Evolutionary conservation across 2,329 filamentous ascomycete genomes (phyloP), one percentile per base, ranked within the genome.

Genomic region (Basipetospora chlamydospora): DNA sequence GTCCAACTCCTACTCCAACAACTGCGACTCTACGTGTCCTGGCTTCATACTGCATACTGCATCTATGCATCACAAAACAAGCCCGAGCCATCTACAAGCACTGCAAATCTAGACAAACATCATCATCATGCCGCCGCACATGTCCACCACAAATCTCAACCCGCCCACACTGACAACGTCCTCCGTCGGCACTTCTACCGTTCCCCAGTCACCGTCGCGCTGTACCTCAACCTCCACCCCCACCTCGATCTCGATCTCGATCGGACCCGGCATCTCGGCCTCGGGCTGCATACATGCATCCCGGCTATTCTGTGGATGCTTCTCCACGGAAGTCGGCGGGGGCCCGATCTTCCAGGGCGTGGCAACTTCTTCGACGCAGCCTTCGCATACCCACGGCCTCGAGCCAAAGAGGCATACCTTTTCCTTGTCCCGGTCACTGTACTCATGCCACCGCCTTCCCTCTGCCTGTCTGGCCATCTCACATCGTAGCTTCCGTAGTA

Each of bases 111-210:
- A 35, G 25, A 35, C 16, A 20, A 35, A 29, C 33, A 35, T 35
- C 23, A 35, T n/a, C 25, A 35, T 16, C 12, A 11, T 25, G 20
- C 15, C 6, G 5, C 26, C 15, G 22, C 33, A 35, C 5, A 35
- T 18, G 21, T 35, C 33, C 25, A 35, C 33, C 26, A 28, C 26
- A 13, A 35, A 35, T 17, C 26, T 13, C 25, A 35, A 10, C 10
- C 25, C 25, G 11, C 33, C 33, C 7, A 35, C 10, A 15, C 17
- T 28, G 4, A 21, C 17, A 13, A 35, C n/a, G 3, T 29, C 26
- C 15, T n/a, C 7, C n/a, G 28, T 26, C 26, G 33, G 33, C 7
- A 35, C 29, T 7, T 21, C 11, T 16, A 29, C 26, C 10, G 5
- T 20, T 17, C 17, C 13, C 33, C 33, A 35, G 7, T 17, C 13